Conservation (phyloP, 2,329 filamentous ascomycete species). For the Hypomyces perniciosus region DNA sequence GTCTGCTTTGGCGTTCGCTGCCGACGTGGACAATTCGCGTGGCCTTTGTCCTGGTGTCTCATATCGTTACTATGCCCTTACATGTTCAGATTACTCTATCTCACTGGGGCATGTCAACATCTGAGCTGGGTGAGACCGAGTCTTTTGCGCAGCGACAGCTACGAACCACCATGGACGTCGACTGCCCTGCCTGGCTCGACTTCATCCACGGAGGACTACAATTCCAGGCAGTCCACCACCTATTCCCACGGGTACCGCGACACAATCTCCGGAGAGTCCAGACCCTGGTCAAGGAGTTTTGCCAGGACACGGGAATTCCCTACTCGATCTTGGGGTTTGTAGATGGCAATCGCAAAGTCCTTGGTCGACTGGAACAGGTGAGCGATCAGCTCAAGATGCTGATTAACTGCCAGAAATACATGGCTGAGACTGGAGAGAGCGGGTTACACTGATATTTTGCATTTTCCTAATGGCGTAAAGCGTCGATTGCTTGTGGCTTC, state of each 20-base stretch:
- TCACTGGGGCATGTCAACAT: conserved; percentile 90
- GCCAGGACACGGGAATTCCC: conserved; percentile 72
- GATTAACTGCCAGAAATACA: conserved; percentile 58
- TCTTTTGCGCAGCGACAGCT: conserved; percentile 89
- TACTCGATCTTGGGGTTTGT: conserved; percentile 84
- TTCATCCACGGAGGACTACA: conserved; percentile 85
- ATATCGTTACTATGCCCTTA: conserved; percentile 73
- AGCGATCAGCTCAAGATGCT: conserved; percentile 66
- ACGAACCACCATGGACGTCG: conserved; percentile 88
- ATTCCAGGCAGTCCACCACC: conserved; percentile 83
- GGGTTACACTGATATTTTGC: conserved; percentile 5
- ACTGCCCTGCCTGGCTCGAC: conserved; percentile 81
- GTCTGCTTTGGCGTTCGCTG: conserved; percentile 49
- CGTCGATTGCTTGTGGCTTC: too few relatives aligned
- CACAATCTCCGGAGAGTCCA: conserved; percentile 76
- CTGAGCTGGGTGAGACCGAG: conserved; percentile 75
- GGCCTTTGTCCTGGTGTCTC: conserved; percentile 71
- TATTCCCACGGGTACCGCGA: conserved; percentile 76
- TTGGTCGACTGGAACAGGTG: conserved; percentile 70
- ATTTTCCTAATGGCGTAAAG: not conserved
- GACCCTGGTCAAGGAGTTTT: conserved; percentile 73
- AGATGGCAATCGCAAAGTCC: conserved; percentile 74
- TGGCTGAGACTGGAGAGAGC: conserved; percentile 12
- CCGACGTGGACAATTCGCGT: conserved; percentile 53
- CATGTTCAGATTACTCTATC: conserved; percentile 89